These are phyloP conservation scores for Neurospora sp. DNA, from an alignment of 495 filamentous ascomycete species.

Conservation along the genomic window DNA sequence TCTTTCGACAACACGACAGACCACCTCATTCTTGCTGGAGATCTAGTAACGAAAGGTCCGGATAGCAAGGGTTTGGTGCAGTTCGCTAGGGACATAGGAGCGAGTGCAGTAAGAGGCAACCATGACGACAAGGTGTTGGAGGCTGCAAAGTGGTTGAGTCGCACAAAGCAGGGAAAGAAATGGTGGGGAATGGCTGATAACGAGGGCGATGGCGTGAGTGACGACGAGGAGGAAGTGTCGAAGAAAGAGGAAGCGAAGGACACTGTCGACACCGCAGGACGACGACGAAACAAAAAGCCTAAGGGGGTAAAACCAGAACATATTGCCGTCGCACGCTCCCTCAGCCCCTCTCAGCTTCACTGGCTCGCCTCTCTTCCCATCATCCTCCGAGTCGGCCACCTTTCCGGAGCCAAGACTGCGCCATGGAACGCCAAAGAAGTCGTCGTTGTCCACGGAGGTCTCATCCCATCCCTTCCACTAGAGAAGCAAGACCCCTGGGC, in stretches of 20 bases:
- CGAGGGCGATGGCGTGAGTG: slow-evolving; percentile 1
- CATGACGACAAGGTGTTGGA: slow-evolving; percentile 75
- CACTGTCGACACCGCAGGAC: slow-evolving; percentile 1
- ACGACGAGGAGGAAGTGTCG: slow-evolving; percentile 8
- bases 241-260: background rate
- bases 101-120: slow-evolving; percentile 81
- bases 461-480: slow-evolving; percentile 63
- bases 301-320: slow-evolving; percentile 14
- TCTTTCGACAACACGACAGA: slow-evolving; percentile 53
- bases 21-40: slow-evolving; percentile 74
- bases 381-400: slow-evolving; percentile 55
- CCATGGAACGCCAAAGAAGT: slow-evolving; percentile 45
- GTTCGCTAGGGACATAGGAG: slow-evolving; percentile 54
- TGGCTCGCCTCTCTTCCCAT: slow-evolving; percentile 66
- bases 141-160: slow-evolving; percentile 1
- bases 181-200: background rate
- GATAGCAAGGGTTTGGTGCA: slow-evolving; percentile 72
- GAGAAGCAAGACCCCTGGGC: slow-evolving; percentile 67
- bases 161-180: background rate
- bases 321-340: slow-evolving; percentile 24
- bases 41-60: slow-evolving; percentile 83
- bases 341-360: slow-evolving; percentile 43
- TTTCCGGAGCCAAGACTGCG: slow-evolving; percentile 26
- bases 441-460: slow-evolving; percentile 73
- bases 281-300: slow-evolving; percentile 13